Conservation (phyloP, 805 yeast genomes). For the Zygosaccharomyces gambellarensis region DNA sequence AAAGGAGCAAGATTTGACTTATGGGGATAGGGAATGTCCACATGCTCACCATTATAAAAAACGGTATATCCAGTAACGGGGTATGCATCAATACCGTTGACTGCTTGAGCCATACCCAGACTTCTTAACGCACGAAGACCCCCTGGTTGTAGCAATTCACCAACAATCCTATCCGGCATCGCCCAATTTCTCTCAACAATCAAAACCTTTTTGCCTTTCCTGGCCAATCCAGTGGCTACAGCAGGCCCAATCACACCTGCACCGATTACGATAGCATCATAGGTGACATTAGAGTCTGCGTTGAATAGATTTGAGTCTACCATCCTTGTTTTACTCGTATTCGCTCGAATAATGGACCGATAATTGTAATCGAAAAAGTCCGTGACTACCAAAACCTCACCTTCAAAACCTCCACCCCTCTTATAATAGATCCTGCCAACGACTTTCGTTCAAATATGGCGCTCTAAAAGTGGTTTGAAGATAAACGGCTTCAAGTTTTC, state of each 20-base stretch:
- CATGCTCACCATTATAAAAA: constrained; percentile 53
- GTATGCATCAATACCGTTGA: constrained; percentile 53
- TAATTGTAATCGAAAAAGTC: neutral
- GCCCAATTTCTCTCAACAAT: constrained; percentile 82
- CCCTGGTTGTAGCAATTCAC: constrained; percentile 94
- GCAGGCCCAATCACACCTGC: constrained; percentile 99
- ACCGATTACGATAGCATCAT: constrained; percentile 89
- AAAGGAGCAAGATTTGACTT: constrained; percentile 46
- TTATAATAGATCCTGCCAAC: neutral
- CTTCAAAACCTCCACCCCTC: neutral
- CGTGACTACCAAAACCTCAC: neutral
- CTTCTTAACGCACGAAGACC: constrained; percentile 83
- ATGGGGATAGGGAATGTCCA: constrained; percentile 66
- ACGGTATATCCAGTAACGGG: constrained; percentile 78
- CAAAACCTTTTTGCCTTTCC: constrained; percentile 80
- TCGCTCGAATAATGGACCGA: neutral
- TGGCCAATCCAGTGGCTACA: constrained; percentile 81
- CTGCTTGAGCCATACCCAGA: constrained; percentile 70
- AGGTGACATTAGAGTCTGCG: constrained; percentile 36
- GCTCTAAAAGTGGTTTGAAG: neutral
- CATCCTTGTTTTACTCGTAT: constrained; percentile 1
- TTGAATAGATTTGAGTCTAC: constrained; percentile 21
- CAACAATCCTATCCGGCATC: constrained; percentile 93
- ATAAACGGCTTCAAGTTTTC: constrained; percentile 2
- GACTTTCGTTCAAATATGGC: neutral